Conservation (phyloP, 129 eudicot species). For the Arctium minus region DNA sequence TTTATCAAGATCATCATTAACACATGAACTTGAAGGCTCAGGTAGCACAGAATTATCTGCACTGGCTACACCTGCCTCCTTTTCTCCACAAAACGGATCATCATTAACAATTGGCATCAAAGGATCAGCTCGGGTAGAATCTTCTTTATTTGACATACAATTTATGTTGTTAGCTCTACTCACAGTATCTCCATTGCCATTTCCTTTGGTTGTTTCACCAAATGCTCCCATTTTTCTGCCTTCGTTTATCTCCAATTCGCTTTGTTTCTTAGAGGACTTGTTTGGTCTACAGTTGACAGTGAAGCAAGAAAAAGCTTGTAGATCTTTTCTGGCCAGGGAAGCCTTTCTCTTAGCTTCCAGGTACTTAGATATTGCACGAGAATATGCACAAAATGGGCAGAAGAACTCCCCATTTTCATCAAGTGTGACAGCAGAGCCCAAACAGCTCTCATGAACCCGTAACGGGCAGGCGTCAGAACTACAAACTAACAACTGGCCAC, state of each 20-base stretch:
- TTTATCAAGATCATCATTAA: neutral
- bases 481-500: slow-evolving; percentile 62
- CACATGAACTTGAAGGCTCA: too few relatives aligned
- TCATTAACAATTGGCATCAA: slow-evolving; percentile 8
- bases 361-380: slow-evolving; percentile 57
- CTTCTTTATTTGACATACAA: slow-evolving; percentile 11
- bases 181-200: neutral
- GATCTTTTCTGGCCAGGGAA: slow-evolving; percentile 52
- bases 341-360: slow-evolving; percentile 44
- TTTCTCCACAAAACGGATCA: slow-evolving; percentile 15
- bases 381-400: slow-evolving; percentile 84
- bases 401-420: slow-evolving; percentile 49
- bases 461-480: slow-evolving; percentile 52
- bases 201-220: slow-evolving; percentile 21
- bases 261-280: slow-evolving; percentile 10
- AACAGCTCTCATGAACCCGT: slow-evolving; percentile 70
- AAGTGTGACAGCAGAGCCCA: slow-evolving; percentile 42
- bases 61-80: slow-evolving; percentile 1
- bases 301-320: slow-evolving; percentile 42
- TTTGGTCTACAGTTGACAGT: slow-evolving; percentile 2
- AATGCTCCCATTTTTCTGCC: slow-evolving; percentile 9
- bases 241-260: slow-evolving; percentile 15
- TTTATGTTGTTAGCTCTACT: slow-evolving; percentile 11
- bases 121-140: slow-evolving; percentile 23
- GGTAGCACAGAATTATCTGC: neutral